A percentile compares a stretch with the other conserved stretches of the same genome.
Evolutionary conservation across 1,284 basidiomycete genomes (phyloP).

Genomic region (Leccinum cinnamomeum): DNA sequence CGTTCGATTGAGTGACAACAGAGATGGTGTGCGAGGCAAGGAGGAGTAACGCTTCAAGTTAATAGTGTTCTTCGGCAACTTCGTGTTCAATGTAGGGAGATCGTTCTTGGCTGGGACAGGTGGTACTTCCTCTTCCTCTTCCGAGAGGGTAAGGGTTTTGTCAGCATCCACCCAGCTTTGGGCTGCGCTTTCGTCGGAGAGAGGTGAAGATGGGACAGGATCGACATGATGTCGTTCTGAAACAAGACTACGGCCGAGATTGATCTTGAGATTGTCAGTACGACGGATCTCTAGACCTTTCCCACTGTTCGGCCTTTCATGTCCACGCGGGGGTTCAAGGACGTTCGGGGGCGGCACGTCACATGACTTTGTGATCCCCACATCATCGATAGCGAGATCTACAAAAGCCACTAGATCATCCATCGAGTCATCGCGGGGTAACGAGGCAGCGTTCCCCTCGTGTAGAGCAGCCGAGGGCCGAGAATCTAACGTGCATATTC

Average conservation of each 20-base stretch:
- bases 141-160: slow-evolving; percentile 19
- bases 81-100: slow-evolving; percentile 25
- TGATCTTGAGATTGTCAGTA: slow-evolving; percentile 18
- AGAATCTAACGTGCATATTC: slow-evolving; percentile 37
- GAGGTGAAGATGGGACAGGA: slow-evolving; percentile 18
- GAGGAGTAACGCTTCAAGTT: slow-evolving; percentile 57
- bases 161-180: slow-evolving; percentile 22
- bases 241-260: slow-evolving; percentile 9
- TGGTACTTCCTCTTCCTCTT: slow-evolving; percentile 25
- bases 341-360: slow-evolving; percentile 42
- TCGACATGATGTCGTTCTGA: slow-evolving; percentile 15
- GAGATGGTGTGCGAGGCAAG: slow-evolving; percentile 58
- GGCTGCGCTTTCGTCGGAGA: slow-evolving; percentile 23
- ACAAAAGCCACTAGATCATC: slow-evolving; percentile 37
- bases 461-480: slow-evolving; percentile 21
- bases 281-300: slow-evolving; percentile 37
- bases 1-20: slow-evolving; percentile 35
- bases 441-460: slow-evolving; percentile 14
- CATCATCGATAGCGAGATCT: slow-evolving; percentile 38
- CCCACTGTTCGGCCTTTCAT: slow-evolving; percentile 25
- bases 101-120: slow-evolving; percentile 35
- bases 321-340: slow-evolving; percentile 38
- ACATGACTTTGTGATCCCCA: slow-evolving; percentile 36
- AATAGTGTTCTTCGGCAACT: slow-evolving; percentile 32
- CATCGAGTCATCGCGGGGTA: slow-evolving; percentile 32